Conservation (phyloP, 176 grass and related monocot genomes). For the sorghum (Sorghum bicolor) region DNA sequence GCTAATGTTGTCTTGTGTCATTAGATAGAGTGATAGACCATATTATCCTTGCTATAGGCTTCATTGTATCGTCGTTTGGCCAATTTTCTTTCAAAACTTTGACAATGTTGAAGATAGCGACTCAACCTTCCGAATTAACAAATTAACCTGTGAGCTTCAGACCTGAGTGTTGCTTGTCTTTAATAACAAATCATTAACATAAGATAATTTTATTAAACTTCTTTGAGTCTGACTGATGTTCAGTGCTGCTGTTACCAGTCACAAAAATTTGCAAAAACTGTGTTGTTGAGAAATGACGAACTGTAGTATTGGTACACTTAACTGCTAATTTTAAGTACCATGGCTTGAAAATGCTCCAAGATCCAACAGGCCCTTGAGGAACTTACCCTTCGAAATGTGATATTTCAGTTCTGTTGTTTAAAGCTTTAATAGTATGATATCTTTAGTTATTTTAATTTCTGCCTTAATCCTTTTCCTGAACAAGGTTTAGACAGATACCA, state of each 20-base stretch:
- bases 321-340: not conserved
- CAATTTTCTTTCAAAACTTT: not conserved
- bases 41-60: not conserved
- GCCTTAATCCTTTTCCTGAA: not conserved
- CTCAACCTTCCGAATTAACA: not conserved
- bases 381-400: not conserved
- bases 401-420: not conserved
- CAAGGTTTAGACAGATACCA: not conserved
- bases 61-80: not conserved
- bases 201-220: not conserved
- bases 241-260: not conserved
- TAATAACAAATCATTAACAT: not conserved
- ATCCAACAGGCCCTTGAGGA: not conserved
- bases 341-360: not conserved
- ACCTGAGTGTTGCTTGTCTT: not conserved
- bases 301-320: not conserved
- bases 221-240: not conserved
- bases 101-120: not conserved
- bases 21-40: not conserved
- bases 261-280: not conserved
- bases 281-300: not conserved
- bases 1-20: not conserved
- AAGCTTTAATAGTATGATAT: not conserved
- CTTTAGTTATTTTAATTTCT: not conserved
- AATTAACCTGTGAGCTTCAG: not conserved